Percentiles rank a stretch among this genome's conserved stretches.
phyloP scores from a whole-genome alignment of 495 filamentous ascomycete genomes.

The Penicillium salamii region DNA sequence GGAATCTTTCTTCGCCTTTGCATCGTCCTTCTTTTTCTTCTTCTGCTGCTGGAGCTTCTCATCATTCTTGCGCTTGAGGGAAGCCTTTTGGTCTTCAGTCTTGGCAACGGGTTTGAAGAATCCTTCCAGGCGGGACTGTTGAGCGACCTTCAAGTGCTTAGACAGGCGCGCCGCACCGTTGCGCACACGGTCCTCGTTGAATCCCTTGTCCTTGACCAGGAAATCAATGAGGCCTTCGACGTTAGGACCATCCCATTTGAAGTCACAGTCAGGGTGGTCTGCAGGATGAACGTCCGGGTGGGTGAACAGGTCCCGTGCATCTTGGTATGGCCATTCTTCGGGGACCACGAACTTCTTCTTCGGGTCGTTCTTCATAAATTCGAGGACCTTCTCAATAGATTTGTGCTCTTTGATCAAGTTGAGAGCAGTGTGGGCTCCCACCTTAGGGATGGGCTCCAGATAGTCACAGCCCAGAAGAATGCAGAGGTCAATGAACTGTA shows the following conservation, averaged over 20 bases:
- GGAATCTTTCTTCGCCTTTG: constrained; percentile 81
- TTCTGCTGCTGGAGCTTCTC: constrained; percentile 85
- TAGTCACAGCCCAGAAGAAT: constrained; percentile 99
- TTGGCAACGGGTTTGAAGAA: constrained; percentile 96
- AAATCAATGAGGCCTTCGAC: constrained; percentile 84
- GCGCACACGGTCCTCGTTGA: constrained; percentile 90
- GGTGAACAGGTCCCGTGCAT: constrained; percentile 88
- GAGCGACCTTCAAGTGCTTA: constrained; percentile 84
- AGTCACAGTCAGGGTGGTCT: constrained; percentile 83
- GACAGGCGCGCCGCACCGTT: constrained; percentile 68
- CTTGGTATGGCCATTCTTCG: constrained; percentile 89
- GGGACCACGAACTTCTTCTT: constrained; percentile 80
- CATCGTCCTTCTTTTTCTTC: constrained; percentile 88
- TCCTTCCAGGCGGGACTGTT: constrained; percentile 90
- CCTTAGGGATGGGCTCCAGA: constrained; percentile 89
- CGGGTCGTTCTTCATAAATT: constrained; percentile 68
- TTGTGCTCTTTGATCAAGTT: constrained; percentile 90
- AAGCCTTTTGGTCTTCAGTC: constrained; percentile 77
- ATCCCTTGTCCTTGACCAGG: constrained; percentile 90
- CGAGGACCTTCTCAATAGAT: constrained; percentile 80
- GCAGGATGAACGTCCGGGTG: constrained; percentile 85
- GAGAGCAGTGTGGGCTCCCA: constrained; percentile 86
- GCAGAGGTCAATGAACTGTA: constrained; percentile 92
- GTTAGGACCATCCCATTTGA: constrained; percentile 95
- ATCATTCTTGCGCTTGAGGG: constrained; percentile 87